phyloP scores from a whole-genome alignment of 1,284 basidiomycete genomes.

The Phellinidium pouzarii region DNA sequence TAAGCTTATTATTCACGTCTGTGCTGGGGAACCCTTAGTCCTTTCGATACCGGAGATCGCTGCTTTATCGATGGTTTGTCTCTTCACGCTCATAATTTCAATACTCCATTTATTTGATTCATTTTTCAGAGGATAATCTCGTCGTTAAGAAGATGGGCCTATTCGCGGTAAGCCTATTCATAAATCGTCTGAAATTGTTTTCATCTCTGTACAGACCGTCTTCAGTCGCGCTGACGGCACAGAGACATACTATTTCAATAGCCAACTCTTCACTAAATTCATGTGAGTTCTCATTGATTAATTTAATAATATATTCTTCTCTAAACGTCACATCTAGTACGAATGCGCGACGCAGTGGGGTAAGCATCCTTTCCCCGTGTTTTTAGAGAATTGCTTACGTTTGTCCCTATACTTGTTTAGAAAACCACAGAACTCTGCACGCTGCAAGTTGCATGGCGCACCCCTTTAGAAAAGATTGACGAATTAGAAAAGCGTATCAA shows the following conservation, averaged over 20 bases:
- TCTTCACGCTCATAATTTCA: neutral
- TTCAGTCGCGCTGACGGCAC: slow-evolving; percentile 64
- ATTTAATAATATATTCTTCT: slow-evolving; percentile 8
- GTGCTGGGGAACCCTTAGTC: slow-evolving; percentile 34
- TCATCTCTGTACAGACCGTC: slow-evolving; percentile 40
- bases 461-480: slow-evolving; percentile 63
- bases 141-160: slow-evolving; percentile 73
- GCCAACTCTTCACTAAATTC: slow-evolving; percentile 63
- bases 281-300: slow-evolving; percentile 40
- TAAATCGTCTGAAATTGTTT: neutral
- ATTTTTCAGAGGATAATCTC: slow-evolving; percentile 48
- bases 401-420: slow-evolving; percentile 30
- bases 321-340: slow-evolving; percentile 34
- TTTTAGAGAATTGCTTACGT: neutral
- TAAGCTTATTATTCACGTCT: slow-evolving; percentile 21
- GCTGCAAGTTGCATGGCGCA: slow-evolving; percentile 69
- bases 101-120: neutral
- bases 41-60: slow-evolving; percentile 72
- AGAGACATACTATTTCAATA: slow-evolving; percentile 74
- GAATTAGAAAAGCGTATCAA: slow-evolving; percentile 58
- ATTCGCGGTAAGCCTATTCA: slow-evolving; percentile 44
- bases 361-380: slow-evolving; percentile 24
- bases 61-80: slow-evolving; percentile 58
- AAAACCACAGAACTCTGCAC: slow-evolving; percentile 62
- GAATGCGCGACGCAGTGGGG: slow-evolving; percentile 64